phyloP scores from a whole-genome alignment of 192 early-diverging fungal species.

The Coemansia sp. region DNA sequence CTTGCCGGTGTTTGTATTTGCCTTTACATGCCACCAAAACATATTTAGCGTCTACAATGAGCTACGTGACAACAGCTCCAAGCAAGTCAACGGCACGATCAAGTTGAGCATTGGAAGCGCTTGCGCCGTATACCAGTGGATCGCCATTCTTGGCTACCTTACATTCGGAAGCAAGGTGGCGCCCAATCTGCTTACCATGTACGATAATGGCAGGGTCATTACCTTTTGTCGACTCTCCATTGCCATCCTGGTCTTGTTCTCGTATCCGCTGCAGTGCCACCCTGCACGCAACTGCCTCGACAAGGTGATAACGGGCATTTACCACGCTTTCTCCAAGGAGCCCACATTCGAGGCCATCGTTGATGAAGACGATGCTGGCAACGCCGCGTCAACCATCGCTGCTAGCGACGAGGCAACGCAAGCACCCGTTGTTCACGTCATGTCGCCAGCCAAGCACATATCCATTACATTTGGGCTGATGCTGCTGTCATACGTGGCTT shows the following conservation, averaged over 20 bases:
- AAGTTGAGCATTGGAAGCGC: constrained; percentile 76
- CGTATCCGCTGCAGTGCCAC: constrained; percentile 93
- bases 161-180: constrained; percentile 84
- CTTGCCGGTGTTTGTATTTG: constrained; percentile 98
- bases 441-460: constrained; percentile 59
- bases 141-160: constrained; percentile 92
- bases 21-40: constrained; percentile 99
- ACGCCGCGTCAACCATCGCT: not conserved
- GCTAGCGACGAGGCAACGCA: constrained; percentile 26
- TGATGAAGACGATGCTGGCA: not conserved
- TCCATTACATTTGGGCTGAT: constrained; percentile 74
- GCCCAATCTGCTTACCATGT: constrained; percentile 80
- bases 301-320: constrained; percentile 69
- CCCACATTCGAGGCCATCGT: constrained; percentile 39
- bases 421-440: constrained; percentile 42
- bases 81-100: constrained; percentile 72
- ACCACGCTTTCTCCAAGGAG: constrained; percentile 36
- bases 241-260: constrained; percentile 86
- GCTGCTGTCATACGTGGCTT: constrained; percentile 69
- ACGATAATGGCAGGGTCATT: constrained; percentile 61
- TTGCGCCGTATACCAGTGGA: constrained; percentile 76
- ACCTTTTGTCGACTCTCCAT: constrained; percentile 88
- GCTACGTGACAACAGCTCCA: constrained; percentile 79
- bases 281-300: constrained; percentile 89
- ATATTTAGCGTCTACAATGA: constrained; percentile 98